Evolutionary conservation across 208 protist genomes (phyloP), one percentile per base, ranked within the genome.

Genomic region (Acanthamoeba royreba): DNA sequence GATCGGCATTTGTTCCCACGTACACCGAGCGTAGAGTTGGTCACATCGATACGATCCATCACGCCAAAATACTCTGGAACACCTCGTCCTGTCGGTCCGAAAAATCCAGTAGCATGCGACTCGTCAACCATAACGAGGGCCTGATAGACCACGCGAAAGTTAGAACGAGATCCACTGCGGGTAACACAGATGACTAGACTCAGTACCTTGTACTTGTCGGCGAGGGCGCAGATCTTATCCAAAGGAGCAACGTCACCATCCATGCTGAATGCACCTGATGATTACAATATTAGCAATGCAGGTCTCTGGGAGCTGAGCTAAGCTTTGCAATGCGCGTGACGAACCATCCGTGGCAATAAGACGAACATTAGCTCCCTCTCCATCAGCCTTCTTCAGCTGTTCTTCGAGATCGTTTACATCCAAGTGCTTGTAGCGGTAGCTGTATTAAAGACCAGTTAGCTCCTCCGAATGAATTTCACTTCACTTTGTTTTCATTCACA

Each of bases 261-360:
- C 96, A 98, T 98, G n/a, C 94, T 97, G 77, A 69, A 88, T 11
- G 81, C 81, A 53, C 81, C 81, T 88, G 81, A 63, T 35, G 31
- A 15, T 90, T 9, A 45, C 28, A 58, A 46, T 58, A 7, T 35
- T 19, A 5, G 49, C 49, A 55, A n/a, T n/a, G n/a, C n/a, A n/a
- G n/a, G n/a, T n/a, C n/a, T n/a, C n/a, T n/a, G n/a, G n/a, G n/a
- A n/a, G n/a, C n/a, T n/a, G 40, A 93, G n/a, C n/a, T 33, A 33
- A 15, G 33, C 83, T 74, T 98, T n/a, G n/a, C n/a, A n/a, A n/a
- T n/a, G n/a, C n/a, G 22, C 17, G 52, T 28, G 22, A 98, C 17
- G 96, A 95, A 89, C 97, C 97, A 91, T 98, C 98, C 0, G 98
- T 98, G 17, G 95, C 96, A 94, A 98, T 98, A n/a, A 98, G 46